phyloP scores from a whole-genome alignment of 257 asterid genomes.

The Solanum acaule region DNA sequence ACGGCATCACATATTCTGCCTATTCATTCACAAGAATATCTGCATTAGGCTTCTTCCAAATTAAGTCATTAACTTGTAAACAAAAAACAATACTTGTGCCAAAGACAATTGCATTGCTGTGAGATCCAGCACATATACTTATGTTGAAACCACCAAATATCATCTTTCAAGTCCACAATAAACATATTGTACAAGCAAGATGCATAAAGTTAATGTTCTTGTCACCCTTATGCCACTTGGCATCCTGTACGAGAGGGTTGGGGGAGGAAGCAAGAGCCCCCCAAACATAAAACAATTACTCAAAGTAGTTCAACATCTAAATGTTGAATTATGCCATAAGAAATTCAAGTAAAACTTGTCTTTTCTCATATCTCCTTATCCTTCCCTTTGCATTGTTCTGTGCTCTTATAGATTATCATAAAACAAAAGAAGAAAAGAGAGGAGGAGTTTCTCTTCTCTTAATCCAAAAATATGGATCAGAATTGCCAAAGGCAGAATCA shows the following conservation, averaged over 20 bases:
- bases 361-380: neutral
- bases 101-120: neutral
- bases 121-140: neutral
- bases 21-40: constrained; percentile 9
- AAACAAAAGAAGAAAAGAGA: neutral
- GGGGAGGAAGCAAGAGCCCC: neutral
- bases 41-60: neutral
- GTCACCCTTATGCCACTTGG: neutral
- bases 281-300: neutral
- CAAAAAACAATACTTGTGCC: neutral
- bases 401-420: neutral
- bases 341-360: too few relatives aligned
- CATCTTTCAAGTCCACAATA: neutral
- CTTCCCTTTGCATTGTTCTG: neutral
- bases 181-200: neutral
- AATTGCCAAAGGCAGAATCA: neutral
- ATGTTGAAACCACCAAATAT: neutral
- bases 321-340: neutral
- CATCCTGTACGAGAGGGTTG: neutral
- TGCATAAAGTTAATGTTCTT: neutral
- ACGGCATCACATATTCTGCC: constrained; percentile 90
- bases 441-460: neutral
- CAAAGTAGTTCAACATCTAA: neutral
- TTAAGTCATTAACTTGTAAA: neutral
- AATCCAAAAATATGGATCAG: neutral